Evolutionary conservation across 2,329 filamentous ascomycete species (phyloP).

Genomic region (Penicillium sp.): DNA sequence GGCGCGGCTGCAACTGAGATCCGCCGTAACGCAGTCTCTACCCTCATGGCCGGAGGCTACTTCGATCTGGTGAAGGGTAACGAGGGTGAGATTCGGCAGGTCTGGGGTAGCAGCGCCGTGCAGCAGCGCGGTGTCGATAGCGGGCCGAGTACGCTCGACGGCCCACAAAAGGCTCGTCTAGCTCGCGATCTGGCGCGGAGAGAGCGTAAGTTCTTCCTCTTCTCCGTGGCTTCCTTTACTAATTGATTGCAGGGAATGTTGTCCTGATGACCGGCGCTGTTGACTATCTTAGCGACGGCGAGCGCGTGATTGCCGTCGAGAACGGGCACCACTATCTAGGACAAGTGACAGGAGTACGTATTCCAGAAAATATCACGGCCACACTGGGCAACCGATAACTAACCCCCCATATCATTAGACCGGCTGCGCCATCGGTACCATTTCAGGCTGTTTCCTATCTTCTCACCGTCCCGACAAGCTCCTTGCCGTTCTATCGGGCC

Average conservation of each 20-base stretch:
- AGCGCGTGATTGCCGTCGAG: slow-evolving; percentile 62
- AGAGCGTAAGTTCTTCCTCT: slow-evolving; percentile 47
- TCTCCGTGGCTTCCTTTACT: background rate
- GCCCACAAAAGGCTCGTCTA: slow-evolving; percentile 59
- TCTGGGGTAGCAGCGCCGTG: slow-evolving; percentile 57
- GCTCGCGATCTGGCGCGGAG: slow-evolving; percentile 65
- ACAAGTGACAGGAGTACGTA: slow-evolving; percentile 46
- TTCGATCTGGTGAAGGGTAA: slow-evolving; percentile 93
- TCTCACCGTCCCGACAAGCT: slow-evolving; percentile 64
- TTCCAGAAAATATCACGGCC: no score
- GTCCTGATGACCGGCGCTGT: slow-evolving; percentile 78
- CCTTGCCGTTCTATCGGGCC: slow-evolving; percentile 67
- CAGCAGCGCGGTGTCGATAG: slow-evolving; percentile 86
- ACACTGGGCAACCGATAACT: background rate
- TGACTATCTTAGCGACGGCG: slow-evolving; percentile 76
- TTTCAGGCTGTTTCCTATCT: slow-evolving; percentile 72
- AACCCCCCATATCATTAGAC: slow-evolving; percentile 42
- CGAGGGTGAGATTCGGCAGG: slow-evolving; percentile 77
- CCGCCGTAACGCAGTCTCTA: slow-evolving; percentile 67
- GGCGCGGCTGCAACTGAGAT: slow-evolving; percentile 80
- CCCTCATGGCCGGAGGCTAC: slow-evolving; percentile 70
- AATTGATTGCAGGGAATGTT: slow-evolving; percentile 50
- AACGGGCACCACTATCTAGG: slow-evolving; percentile 69
- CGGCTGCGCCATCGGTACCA: slow-evolving; percentile 82
- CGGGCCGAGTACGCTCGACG: slow-evolving; percentile 54